phyloP scores from a whole-genome alignment of 192 early-diverging fungal genomes.

The Linnemannia hyalina region DNA sequence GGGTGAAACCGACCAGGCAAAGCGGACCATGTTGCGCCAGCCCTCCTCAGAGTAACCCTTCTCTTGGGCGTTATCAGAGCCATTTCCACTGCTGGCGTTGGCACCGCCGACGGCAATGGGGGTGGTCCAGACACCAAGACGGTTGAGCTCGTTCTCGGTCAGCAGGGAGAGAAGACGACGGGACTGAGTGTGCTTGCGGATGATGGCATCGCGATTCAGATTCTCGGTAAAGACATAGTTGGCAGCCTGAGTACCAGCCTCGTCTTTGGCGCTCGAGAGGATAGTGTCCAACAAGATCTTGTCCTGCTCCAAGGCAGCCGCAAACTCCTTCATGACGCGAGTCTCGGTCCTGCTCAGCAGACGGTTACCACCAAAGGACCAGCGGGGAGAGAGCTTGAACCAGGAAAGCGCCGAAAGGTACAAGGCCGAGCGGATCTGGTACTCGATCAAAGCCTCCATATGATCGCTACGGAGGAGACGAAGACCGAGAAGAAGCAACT shows the following conservation, averaged over 20 bases:
- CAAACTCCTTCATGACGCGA: conserved; percentile 74
- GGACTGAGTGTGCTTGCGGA: conserved; percentile 59
- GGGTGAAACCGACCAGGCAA: conserved; percentile 89
- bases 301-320: conserved; percentile 72
- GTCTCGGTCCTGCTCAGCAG: conserved; percentile 69
- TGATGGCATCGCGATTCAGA: conserved; percentile 64
- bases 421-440: conserved; percentile 72
- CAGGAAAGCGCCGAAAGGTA: conserved; percentile 83
- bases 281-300: conserved; percentile 65
- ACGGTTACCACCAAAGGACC: conserved; percentile 84
- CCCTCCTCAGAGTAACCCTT: conserved; percentile 63
- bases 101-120: conserved; percentile 59
- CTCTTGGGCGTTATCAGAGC: conserved; percentile 18
- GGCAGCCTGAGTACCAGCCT: background rate
- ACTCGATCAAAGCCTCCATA: conserved; percentile 73
- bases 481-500: conserved; percentile 81
- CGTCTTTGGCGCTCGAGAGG: conserved; percentile 53
- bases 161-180: conserved; percentile 83
- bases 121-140: conserved; percentile 86
- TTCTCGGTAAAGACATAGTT: conserved; percentile 52
- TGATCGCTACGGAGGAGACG: conserved; percentile 77
- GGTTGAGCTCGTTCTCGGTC: conserved; percentile 88
- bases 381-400: conserved; percentile 82
- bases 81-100: background rate
- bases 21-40: conserved; percentile 80